Conservation (phyloP, 1,139 yeast genomes). For the Geotrichum macrosporum region DNA sequence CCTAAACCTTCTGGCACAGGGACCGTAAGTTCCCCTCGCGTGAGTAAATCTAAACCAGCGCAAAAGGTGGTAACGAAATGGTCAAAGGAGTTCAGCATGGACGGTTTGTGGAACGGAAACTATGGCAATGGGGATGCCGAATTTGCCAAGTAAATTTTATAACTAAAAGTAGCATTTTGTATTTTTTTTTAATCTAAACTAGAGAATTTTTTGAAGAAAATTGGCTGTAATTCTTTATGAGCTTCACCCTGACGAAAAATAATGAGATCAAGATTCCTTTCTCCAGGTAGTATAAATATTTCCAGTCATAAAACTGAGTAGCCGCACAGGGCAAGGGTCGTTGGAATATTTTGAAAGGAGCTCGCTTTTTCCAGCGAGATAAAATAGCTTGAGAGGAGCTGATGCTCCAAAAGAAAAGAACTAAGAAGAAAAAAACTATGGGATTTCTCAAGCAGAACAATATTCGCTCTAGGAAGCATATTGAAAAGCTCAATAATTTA, state of each 20-base stretch:
- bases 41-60: slow-evolving; percentile 41
- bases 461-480: not conserved
- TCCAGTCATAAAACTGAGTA: too few species aligned
- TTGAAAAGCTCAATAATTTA: not conserved
- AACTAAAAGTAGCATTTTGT: not conserved
- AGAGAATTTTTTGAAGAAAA: too few species aligned
- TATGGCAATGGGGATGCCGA: slow-evolving; percentile 21
- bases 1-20: slow-evolving; percentile 48
- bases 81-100: slow-evolving; percentile 92
- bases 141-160: not conserved
- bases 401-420: too few species aligned
- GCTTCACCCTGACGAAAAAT: slow-evolving; percentile 10
- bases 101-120: slow-evolving; percentile 49
- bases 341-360: too few species aligned
- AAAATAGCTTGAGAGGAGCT: too few species aligned
- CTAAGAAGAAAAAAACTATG: not conserved
- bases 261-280: too few species aligned
- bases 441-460: slow-evolving; percentile 10
- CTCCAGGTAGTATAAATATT: too few species aligned
- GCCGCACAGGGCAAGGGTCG: too few species aligned
- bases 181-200: too few species aligned
- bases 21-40: slow-evolving; percentile 27
- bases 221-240: not conserved
- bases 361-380: too few species aligned
- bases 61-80: slow-evolving; percentile 78